Percentiles rank a stretch among this genome's conserved stretches.
phyloP scores from a whole-genome alignment of 2,329 filamentous ascomycete genomes.

The Phialocephala sp. region DNA sequence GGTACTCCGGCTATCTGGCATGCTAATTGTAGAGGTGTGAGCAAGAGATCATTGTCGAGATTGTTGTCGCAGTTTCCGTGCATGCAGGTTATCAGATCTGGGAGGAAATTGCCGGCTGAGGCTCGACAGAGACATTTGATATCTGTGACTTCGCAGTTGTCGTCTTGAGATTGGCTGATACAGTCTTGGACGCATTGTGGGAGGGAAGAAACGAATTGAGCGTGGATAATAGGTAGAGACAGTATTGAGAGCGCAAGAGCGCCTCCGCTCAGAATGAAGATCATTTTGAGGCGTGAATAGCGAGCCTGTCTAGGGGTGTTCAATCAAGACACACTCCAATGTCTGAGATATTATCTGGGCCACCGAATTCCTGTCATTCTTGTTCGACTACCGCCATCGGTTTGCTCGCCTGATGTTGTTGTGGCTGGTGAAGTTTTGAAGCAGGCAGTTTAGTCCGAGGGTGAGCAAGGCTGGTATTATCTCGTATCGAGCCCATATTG shows the following conservation, averaged over 20 bases:
- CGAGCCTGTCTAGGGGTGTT: not conserved
- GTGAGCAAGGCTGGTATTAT: constrained; percentile 7
- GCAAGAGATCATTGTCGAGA: constrained; percentile 43
- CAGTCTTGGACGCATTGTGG: constrained; percentile 46
- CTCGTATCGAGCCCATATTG: constrained; percentile 17
- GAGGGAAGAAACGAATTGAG: constrained; percentile 37
- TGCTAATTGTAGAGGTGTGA: constrained; percentile 43
- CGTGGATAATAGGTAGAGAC: constrained; percentile 32
- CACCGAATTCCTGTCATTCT: not conserved
- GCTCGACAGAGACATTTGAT: constrained; percentile 47
- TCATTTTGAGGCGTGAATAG: constrained; percentile 18
- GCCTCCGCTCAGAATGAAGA: not conserved
- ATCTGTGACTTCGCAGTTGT: constrained; percentile 43
- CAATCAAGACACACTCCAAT: not conserved
- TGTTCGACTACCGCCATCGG: not conserved
- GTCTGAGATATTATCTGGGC: constrained; percentile 1
- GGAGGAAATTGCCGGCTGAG: constrained; percentile 44
- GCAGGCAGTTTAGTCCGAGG: not conserved
- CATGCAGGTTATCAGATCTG: constrained; percentile 48
- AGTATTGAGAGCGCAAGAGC: constrained; percentile 21
- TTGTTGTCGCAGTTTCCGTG: constrained; percentile 46
- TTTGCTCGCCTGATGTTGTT: too few species aligned
- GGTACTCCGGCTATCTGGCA: constrained; percentile 42
- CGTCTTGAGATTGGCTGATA: constrained; percentile 39
- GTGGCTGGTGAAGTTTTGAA: not conserved